Base-by-base conservation (phyloP, 176 grass and related monocot species). In the Pontederia crassipes region DNA sequence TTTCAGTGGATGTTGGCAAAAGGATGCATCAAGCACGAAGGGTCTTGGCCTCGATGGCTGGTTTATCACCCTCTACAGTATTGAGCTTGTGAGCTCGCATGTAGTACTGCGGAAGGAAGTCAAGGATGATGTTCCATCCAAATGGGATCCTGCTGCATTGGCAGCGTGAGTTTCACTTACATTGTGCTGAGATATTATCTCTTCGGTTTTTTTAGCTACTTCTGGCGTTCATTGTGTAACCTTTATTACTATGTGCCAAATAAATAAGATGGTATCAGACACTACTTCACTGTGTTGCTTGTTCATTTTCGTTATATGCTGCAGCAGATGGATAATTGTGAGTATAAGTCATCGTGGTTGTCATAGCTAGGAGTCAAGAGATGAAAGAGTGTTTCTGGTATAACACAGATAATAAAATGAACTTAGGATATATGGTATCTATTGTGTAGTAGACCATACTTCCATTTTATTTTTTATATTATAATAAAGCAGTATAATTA, bases 31-130 rank as follows among this genome's bases (percentile, higher is more conserved):
- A 3, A 72, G 74, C 29, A 89, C 90, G 0, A 62, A 82, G 49
- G 69, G 48, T 46, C 86, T 95, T 64, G 86, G 82, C 80, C 89
- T 84, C 58, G 90, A 95, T 73, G 86, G 71, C 9, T 85, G 82
- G 64, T 71, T 77, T 64, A 65, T 95, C 67, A 75, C 80, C 65
- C 80, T 95, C 28, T 89, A 86, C 86, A 55, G 60, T 45, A 57
- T 95, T 62, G 77, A 95, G 90, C 78, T 85, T 49, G 65, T 73
- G 49, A 79, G 82, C 26, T 61, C 80, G 2, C 60, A 62, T 12
- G 67, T 89, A 56, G 54, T 66, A 2, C 73, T 95, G 20, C 53
- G 12, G 12, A 74, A 62, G 7, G 59, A 46, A 18, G 67, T 95
- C 72, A 79, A 46, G 52, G 60, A 55, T 29, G 86, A 89, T 40